phyloP scores from a whole-genome alignment of 805 yeast genomes.

The Teunomyces tritomae region DNA sequence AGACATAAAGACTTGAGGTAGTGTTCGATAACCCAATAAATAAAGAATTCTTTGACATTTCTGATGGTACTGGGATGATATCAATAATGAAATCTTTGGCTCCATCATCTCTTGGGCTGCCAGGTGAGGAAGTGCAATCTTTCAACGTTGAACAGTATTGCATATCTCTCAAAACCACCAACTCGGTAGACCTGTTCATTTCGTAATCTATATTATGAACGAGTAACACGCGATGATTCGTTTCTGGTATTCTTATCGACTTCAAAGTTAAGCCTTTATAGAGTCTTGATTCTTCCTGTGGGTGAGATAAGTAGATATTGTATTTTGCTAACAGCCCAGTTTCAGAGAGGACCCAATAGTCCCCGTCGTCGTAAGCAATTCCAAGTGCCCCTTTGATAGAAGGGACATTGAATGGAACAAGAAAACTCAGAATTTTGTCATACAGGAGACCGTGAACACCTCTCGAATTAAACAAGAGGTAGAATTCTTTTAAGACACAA shows the following conservation, averaged over 20 bases:
- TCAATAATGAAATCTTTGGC: background rate
- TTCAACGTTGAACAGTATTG: background rate
- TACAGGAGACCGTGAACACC: background rate
- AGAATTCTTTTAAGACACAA: background rate
- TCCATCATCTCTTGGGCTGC: too few relatives aligned
- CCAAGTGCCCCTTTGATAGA: background rate
- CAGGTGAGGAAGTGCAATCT: background rate
- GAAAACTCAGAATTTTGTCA: background rate
- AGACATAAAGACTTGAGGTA: background rate
- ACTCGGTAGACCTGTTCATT: background rate
- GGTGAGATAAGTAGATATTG: background rate
- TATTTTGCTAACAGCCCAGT: background rate
- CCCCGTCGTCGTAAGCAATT: background rate
- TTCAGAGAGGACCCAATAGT: background rate
- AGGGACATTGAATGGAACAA: background rate
- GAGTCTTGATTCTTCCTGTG: background rate
- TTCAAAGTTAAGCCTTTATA: background rate
- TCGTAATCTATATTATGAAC: background rate
- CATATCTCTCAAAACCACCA: background rate
- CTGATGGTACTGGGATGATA: background rate
- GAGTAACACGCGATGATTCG: background rate
- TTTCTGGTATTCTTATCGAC: background rate
- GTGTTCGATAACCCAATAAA: slow-evolving; percentile 4
- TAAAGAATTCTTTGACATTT: background rate
- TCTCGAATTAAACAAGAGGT: background rate